Conservation (phyloP, 805 yeast species). For the Soucietia sequanensis region DNA sequence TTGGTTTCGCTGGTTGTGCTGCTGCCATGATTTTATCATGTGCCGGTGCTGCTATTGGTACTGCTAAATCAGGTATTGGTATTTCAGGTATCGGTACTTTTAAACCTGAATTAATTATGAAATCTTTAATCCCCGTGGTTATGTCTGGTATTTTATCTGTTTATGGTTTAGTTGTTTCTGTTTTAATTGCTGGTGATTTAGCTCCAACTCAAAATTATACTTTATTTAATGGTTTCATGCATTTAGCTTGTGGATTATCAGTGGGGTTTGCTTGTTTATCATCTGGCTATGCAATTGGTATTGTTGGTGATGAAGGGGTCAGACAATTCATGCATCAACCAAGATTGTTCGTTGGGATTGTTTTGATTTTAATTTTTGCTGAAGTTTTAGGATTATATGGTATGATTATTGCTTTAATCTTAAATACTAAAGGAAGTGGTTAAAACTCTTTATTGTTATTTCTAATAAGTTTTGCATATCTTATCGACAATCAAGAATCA, state of each 20-base stretch:
- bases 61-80: conserved; percentile 98
- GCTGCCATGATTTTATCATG: conserved; percentile 88
- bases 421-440: conserved; percentile 85
- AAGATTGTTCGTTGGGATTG: conserved; percentile 84
- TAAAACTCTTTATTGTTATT: too few relatives aligned
- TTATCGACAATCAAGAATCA: too few relatives aligned
- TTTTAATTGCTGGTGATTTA: conserved; percentile 87
- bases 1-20: conserved; percentile 97
- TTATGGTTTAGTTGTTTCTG: conserved; percentile 95
- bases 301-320: conserved; percentile 92
- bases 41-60: conserved; percentile 98
- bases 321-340: conserved; percentile 88
- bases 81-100: conserved; percentile 97
- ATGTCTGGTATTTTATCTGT: conserved; percentile 98
- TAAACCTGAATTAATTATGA: conserved; percentile 96
- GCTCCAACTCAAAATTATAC: conserved; percentile 79
- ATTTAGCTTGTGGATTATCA: conserved; percentile 89
- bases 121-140: conserved; percentile 92
- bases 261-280: conserved; percentile 97
- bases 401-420: conserved; percentile 89
- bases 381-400: conserved; percentile 91
- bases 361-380: conserved; percentile 83
- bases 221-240: conserved; percentile 96
- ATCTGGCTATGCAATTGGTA: conserved; percentile 94
- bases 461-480: too few relatives aligned